phyloP scores from a whole-genome alignment of 163 green algal species.

The Chloroidium sp. region DNA sequence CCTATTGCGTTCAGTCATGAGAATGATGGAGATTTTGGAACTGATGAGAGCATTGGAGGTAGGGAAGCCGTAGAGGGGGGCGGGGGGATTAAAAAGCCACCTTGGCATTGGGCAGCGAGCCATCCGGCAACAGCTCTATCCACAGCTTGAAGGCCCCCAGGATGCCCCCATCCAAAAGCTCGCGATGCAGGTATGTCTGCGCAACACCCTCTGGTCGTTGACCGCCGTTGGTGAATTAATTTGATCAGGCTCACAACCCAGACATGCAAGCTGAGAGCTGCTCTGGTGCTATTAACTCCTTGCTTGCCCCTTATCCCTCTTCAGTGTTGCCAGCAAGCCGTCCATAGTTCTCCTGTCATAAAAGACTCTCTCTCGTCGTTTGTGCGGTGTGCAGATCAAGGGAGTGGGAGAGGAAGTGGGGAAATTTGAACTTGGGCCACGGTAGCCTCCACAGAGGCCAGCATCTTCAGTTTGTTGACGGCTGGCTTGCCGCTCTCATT shows the following conservation, averaged over 20 bases:
- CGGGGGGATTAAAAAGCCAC: constrained; percentile 11
- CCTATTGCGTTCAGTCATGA: too few species aligned
- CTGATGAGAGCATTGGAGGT: neutral
- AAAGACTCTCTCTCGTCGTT: too few species aligned
- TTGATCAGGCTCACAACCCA: too few species aligned
- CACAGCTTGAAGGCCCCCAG: constrained; percentile 64
- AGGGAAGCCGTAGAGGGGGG: neutral
- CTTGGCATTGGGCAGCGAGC: constrained; percentile 72
- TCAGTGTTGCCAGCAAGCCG: too few species aligned
- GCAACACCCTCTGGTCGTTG: constrained; percentile 26
- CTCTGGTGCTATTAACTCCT: too few species aligned
- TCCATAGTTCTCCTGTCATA: too few species aligned
- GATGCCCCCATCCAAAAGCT: constrained; percentile 62
- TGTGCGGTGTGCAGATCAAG: neutral
- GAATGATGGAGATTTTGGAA: too few species aligned
- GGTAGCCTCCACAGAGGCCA: constrained; percentile 40
- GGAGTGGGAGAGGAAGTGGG: neutral
- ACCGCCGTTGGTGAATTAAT: neutral
- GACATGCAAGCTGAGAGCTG: too few species aligned
- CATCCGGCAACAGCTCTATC: constrained; percentile 48
- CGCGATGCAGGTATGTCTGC: constrained; percentile 36
- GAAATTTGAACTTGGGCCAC: constrained; percentile 23
- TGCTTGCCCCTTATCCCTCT: too few species aligned
- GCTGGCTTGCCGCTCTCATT: constrained; percentile 44
- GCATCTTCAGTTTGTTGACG: constrained; percentile 72